phyloP scores from a whole-genome alignment of 257 asterid genomes.

The Fraxinus quadrangulata region DNA sequence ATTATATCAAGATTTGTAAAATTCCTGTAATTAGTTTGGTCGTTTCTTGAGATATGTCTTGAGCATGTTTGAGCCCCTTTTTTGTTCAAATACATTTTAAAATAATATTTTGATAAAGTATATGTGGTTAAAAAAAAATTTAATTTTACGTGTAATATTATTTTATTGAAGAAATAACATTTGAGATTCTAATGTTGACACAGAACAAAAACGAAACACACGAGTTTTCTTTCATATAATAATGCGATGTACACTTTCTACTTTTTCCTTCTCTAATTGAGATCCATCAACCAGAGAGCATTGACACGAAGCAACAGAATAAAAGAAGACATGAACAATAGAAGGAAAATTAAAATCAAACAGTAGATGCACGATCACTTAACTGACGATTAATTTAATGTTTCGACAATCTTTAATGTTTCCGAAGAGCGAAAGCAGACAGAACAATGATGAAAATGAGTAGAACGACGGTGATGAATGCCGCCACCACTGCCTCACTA shows the following conservation, averaged over 20 bases:
- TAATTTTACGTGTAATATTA: too few species aligned
- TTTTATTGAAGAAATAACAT: too few species aligned
- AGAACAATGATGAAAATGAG: not conserved
- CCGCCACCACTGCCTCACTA: constrained; percentile 14
- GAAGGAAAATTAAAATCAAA: not conserved
- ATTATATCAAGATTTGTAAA: too few species aligned
- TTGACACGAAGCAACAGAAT: not conserved
- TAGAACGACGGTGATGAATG: not conserved
- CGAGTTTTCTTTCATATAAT: not conserved
- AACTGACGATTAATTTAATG: not conserved
- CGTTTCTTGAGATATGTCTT: too few species aligned
- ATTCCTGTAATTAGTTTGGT: too few species aligned
- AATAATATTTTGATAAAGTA: too few species aligned
- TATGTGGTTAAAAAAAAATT: too few species aligned
- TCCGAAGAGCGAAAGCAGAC: constrained; percentile 7
- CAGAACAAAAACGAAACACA: not conserved
- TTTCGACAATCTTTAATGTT: not conserved
- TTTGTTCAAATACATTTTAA: too few species aligned
- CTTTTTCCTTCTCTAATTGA: not conserved
- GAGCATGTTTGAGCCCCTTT: too few species aligned
- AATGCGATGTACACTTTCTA: not conserved
- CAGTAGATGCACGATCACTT: not conserved
- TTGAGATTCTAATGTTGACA: too few species aligned
- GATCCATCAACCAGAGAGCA: not conserved
- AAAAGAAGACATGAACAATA: not conserved